Conservation (phyloP, 208 protist species). For the Sergeia podlipaevii region DNA sequence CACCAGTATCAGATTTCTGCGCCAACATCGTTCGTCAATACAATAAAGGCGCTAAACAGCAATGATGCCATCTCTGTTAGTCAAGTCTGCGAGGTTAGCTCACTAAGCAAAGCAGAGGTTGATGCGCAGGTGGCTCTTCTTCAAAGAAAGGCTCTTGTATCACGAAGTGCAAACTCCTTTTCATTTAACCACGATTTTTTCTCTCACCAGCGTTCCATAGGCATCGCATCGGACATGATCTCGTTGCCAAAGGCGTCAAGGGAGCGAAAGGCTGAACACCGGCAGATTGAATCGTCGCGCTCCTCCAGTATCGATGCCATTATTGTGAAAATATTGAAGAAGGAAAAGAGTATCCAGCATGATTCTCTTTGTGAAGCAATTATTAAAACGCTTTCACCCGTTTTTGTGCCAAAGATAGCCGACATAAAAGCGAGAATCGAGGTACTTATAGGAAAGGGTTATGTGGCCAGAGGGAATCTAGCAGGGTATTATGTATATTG, state of each 20-base stretch:
- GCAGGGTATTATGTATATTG: conserved; percentile 24
- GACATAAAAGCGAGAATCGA: conserved; percentile 66
- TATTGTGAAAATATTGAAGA: conserved; percentile 68
- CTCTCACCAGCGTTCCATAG: conserved; percentile 23
- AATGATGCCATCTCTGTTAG: conserved; percentile 17
- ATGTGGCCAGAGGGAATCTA: conserved; percentile 35
- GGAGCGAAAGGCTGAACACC: conserved; percentile 4
- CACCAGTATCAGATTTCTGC: conserved; percentile 46
- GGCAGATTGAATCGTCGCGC: not conserved
- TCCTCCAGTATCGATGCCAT: conserved; percentile 41
- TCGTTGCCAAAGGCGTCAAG: conserved; percentile 13
- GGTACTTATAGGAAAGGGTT: conserved; percentile 63
- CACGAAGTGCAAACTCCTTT: conserved; percentile 15
- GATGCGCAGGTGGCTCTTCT: conserved; percentile 33
- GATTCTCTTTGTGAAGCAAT: conserved; percentile 41
- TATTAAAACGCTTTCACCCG: conserved; percentile 14
- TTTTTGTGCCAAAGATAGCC: conserved; percentile 27
- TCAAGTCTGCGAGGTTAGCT: conserved; percentile 8
- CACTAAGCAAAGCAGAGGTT: conserved; percentile 22
- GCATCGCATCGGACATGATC: no score
- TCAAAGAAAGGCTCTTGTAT: conserved; percentile 21
- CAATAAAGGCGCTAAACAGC: conserved; percentile 43
- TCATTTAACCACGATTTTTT: conserved; percentile 37
- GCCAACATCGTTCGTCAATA: conserved; percentile 68
- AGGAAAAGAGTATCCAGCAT: conserved; percentile 42